phyloP scores from a whole-genome alignment of 768 basidiomycete species.

The Infundibulicybe gibba region DNA sequence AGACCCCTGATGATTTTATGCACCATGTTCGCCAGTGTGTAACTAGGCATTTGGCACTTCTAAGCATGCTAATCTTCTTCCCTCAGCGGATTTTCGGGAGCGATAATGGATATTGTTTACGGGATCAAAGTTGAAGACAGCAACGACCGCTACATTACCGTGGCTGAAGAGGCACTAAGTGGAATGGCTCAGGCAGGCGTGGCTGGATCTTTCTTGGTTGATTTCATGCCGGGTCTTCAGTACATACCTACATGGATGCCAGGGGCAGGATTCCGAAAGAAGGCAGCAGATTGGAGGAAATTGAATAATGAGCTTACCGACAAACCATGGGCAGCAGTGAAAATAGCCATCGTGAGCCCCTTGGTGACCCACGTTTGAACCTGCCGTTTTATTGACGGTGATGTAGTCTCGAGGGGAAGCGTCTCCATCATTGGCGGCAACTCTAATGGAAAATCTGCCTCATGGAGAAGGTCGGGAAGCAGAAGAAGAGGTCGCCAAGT shows the following conservation, averaged over 20 bases:
- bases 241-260: constrained; percentile 46
- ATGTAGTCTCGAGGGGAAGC: neutral
- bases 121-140: constrained; percentile 3
- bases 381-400: no score
- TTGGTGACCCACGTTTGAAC: neutral
- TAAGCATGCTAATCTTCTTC: no score
- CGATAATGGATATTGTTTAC: constrained; percentile 4
- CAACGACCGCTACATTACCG: constrained; percentile 3
- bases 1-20: constrained; percentile 10
- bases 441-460: neutral
- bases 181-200: neutral
- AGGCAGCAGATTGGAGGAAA: constrained; percentile 31
- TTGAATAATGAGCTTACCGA: constrained; percentile 30
- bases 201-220: constrained; percentile 14
- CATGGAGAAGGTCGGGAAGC: neutral
- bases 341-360: constrained; percentile 2
- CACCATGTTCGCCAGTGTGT: constrained; percentile 8
- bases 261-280: constrained; percentile 39
- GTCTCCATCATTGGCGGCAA: neutral
- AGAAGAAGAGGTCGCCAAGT: constrained; percentile 5
- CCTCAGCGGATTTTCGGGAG: neutral
- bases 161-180: constrained; percentile 1
- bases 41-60: constrained; percentile 15
- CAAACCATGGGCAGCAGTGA: constrained; percentile 20
- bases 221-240: constrained; percentile 22